phyloP scores from a whole-genome alignment of 352 stramenopile genomes.

The Phytophthora niederhauseri region DNA sequence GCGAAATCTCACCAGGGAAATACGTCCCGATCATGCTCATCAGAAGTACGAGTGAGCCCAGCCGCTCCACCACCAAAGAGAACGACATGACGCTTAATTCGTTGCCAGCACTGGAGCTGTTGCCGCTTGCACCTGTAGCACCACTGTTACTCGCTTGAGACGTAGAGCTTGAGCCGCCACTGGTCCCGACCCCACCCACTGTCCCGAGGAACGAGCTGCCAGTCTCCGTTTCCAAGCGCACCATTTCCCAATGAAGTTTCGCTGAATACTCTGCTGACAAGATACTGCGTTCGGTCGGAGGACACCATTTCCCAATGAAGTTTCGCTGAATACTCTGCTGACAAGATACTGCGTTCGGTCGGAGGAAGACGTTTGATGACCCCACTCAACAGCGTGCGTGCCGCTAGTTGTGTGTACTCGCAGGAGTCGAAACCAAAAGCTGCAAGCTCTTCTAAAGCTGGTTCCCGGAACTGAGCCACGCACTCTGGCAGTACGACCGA shows the following conservation, averaged over 20 bases:
- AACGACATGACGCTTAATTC: slow-evolving; percentile 36
- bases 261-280: slow-evolving; percentile 78
- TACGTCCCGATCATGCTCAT: slow-evolving; percentile 89
- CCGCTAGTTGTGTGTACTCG: slow-evolving; percentile 79
- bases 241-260: slow-evolving; percentile 82
- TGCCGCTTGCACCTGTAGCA: slow-evolving; percentile 42
- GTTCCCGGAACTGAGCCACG: slow-evolving; percentile 67
- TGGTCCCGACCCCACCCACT: slow-evolving; percentile 23
- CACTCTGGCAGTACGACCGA: slow-evolving; percentile 82
- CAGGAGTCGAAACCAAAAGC: slow-evolving; percentile 78
- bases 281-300: slow-evolving; percentile 42
- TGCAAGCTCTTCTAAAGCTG: slow-evolving; percentile 74
- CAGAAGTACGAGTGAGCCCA: slow-evolving; percentile 79
- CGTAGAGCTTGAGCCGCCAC: slow-evolving; percentile 14
- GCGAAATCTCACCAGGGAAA: slow-evolving; percentile 84
- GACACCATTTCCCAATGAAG: slow-evolving; percentile 76
- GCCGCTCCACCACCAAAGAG: slow-evolving; percentile 49
- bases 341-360: slow-evolving; percentile 48
- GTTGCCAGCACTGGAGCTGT: slow-evolving; percentile 1
- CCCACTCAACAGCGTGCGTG: slow-evolving; percentile 69
- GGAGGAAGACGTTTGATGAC: slow-evolving; percentile 76
- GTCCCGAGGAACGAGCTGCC: slow-evolving; percentile 40
- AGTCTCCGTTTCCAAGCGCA: slow-evolving; percentile 70
- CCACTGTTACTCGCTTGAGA: slow-evolving; percentile 25
- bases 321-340: slow-evolving; percentile 80